These are phyloP conservation scores for Saussurea involucrata DNA, from an alignment of 129 eudicot species.

Conservation along the genomic window DNA sequence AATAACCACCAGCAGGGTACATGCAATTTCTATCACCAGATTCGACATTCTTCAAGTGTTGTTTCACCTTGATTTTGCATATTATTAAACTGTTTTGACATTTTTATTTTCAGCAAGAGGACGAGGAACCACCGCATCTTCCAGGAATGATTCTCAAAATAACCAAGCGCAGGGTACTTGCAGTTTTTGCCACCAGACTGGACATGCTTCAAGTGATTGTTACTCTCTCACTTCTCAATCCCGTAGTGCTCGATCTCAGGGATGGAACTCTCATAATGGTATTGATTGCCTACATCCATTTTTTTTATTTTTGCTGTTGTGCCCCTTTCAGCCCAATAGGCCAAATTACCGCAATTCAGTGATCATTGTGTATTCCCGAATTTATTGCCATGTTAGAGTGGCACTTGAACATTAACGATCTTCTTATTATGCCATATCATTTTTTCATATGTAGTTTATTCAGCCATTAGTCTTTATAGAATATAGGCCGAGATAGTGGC, in stretches of 20 bases:
- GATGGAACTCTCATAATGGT: slow-evolving; percentile 47
- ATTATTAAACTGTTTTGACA: not conserved
- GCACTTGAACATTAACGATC: not conserved
- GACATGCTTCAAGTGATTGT: slow-evolving; percentile 61
- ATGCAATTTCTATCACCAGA: slow-evolving; percentile 55
- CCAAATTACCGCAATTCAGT: not conserved
- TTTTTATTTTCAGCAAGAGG: slow-evolving; percentile 55
- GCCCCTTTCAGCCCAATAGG: not conserved
- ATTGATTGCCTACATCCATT: not conserved
- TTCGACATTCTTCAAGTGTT: slow-evolving; percentile 59
- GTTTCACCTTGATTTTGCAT: slow-evolving; percentile 14
- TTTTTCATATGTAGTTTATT: not conserved
- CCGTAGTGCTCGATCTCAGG: slow-evolving; percentile 45
- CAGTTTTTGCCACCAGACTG: slow-evolving; percentile 57
- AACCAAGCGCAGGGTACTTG: slow-evolving; percentile 46
- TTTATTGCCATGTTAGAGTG: slow-evolving; percentile 1
- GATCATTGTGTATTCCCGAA: not conserved
- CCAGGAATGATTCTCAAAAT: slow-evolving; percentile 50
- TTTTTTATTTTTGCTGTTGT: not conserved
- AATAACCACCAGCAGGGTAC: slow-evolving; percentile 41
- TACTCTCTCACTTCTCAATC: slow-evolving; percentile 61
- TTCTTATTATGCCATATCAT: not conserved
- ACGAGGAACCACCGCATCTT: slow-evolving; percentile 50
- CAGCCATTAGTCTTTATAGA: not conserved
- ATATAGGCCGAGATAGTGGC: not conserved